A percentile compares a stretch with the other conserved stretches of the same genome.
Conservation (phyloP, 495 filamentous ascomycete species). For the Entonaema liquescens region DNA sequence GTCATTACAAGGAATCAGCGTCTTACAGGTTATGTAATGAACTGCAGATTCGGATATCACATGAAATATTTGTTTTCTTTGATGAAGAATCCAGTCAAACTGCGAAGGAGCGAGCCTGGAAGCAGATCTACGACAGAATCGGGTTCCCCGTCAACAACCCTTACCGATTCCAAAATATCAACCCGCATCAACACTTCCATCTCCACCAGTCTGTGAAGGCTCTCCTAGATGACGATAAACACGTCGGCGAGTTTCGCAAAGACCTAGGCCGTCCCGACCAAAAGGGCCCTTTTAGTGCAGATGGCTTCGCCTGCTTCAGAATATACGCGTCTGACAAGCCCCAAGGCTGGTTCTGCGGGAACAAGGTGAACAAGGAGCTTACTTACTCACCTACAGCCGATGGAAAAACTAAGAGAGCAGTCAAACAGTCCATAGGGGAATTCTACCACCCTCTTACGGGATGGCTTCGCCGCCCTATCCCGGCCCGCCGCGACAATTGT, state of each 20-base stretch:
- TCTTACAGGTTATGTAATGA: not conserved
- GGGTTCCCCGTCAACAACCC: not conserved
- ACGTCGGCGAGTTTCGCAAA: no score
- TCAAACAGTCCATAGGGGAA: not conserved
- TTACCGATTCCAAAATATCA: slow-evolving; percentile 14
- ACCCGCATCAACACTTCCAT: slow-evolving; percentile 1
- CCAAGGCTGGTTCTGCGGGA: not conserved
- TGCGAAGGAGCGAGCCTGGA: slow-evolving; percentile 3
- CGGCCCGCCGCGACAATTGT: not conserved
- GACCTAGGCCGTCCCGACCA: no score
- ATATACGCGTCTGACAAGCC: no score
- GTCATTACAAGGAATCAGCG: not conserved
- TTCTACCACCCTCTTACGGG: not conserved
- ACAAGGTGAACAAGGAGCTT: not conserved
- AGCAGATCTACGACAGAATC: slow-evolving; percentile 2
- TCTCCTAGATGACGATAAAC: not conserved
- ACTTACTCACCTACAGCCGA: not conserved
- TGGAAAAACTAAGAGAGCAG: not conserved
- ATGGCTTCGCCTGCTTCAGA: no score
- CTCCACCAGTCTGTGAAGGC: not conserved
- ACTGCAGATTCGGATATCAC: not conserved
- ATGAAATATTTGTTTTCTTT: not conserved
- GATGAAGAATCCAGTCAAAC: not conserved
- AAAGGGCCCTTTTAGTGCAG: no score
- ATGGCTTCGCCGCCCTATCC: not conserved